phyloP scores from a whole-genome alignment of 2,329 filamentous ascomycete genomes.

The Cercospora zeina region DNA sequence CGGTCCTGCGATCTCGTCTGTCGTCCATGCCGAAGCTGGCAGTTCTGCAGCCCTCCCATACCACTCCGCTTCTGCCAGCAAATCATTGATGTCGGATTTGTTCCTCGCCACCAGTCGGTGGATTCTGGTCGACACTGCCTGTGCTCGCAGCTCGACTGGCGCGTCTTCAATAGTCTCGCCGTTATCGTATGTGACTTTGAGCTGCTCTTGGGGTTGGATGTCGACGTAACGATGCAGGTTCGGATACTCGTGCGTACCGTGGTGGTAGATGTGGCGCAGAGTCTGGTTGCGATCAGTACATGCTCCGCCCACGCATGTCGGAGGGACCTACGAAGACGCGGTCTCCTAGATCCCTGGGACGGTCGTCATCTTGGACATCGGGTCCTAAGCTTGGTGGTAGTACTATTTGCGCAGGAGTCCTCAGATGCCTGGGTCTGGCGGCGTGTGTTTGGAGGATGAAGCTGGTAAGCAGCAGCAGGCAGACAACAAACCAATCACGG shows the following conservation, averaged over 20 bases:
- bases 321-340: conserved; percentile 16
- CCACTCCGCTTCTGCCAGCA: conserved; percentile 71
- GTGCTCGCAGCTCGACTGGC: conserved; percentile 48
- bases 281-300: conserved; percentile 45
- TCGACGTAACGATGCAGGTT: conserved; percentile 75
- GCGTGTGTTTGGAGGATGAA: conserved; percentile 15
- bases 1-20: conserved; percentile 75
- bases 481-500: conserved; percentile 29
- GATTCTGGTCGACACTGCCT: conserved; percentile 58
- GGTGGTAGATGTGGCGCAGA: conserved; percentile 88
- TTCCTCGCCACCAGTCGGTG: conserved; percentile 79
- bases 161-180: conserved; percentile 43
- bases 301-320: neutral
- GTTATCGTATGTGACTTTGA: conserved; percentile 35
- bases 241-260: conserved; percentile 79
- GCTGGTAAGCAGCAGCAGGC: conserved; percentile 22
- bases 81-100: conserved; percentile 71
- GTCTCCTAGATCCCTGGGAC: conserved; percentile 10
- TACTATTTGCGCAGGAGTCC: conserved; percentile 11
- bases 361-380: neutral
- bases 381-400: conserved; percentile 15
- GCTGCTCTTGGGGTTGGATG: conserved; percentile 59
- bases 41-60: conserved; percentile 68
- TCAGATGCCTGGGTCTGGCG: conserved; percentile 19
- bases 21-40: conserved; percentile 74